A percentile compares a stretch with the other conserved stretches of the same genome.
Conservation (phyloP, 331 rosid species). For the Quercus tomentella region DNA sequence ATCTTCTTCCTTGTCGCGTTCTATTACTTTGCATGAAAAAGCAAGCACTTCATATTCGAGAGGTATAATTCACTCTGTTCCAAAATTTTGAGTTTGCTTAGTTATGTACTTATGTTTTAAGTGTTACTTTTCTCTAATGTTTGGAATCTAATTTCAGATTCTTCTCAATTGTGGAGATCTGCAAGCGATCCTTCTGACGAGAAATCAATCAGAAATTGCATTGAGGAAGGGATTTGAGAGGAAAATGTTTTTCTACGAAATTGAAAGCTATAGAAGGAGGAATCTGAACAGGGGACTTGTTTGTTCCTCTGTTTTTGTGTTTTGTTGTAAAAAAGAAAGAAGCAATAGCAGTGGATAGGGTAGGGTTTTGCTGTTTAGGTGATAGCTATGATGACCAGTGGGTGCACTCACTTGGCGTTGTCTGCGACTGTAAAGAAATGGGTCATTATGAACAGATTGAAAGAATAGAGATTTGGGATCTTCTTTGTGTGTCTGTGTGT, state of each 20-base stretch:
- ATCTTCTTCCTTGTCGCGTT: constrained; percentile 26
- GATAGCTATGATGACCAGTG: constrained; percentile 32
- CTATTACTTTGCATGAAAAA: constrained; percentile 14
- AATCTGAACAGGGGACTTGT: neutral
- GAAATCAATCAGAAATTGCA: constrained; percentile 31
- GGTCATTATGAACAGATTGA: constrained; percentile 43
- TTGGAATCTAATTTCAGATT: constrained; percentile 10
- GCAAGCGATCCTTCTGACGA: constrained; percentile 23
- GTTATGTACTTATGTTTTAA: neutral
- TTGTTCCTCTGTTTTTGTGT: neutral
- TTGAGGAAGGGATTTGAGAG: constrained; percentile 23
- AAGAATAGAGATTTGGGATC: constrained; percentile 19
- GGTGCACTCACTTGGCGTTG: constrained; percentile 24
- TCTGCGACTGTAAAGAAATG: constrained; percentile 51
- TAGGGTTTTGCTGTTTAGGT: neutral
- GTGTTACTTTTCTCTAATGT: neutral
- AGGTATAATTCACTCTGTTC: neutral
- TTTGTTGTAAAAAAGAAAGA: constrained; percentile 29
- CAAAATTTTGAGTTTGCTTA: neutral
- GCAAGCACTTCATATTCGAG: constrained; percentile 24
- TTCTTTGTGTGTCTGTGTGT: constrained; percentile 9
- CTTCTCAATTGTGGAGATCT: constrained; percentile 19
- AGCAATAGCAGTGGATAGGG: neutral
- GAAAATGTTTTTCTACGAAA: neutral
- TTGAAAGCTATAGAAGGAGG: neutral